A percentile compares a stretch with the other conserved stretches of the same genome.
These are phyloP conservation scores for Yamadazyma olivae DNA, from an alignment of 805 yeast genomes.

Conservation along the genomic window DNA sequence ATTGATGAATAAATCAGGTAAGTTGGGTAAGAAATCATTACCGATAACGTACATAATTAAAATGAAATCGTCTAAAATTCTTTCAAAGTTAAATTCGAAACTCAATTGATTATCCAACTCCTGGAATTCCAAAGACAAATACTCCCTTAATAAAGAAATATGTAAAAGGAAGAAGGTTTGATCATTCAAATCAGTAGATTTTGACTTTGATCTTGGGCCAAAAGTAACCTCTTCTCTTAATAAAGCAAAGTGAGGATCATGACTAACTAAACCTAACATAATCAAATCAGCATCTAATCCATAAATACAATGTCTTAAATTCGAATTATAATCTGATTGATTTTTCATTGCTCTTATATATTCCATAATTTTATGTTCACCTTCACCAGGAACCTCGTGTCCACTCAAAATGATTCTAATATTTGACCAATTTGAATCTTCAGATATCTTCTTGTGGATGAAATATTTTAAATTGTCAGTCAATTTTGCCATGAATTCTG, in stretches of 20 bases:
- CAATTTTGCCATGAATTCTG: conserved; percentile 90
- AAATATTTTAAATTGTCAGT: conserved; percentile 81
- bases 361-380: conserved; percentile 97
- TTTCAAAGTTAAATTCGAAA: conserved; percentile 80
- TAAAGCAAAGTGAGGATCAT: conserved; percentile 93
- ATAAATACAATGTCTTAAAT: conserved; percentile 88
- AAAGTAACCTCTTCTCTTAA: conserved; percentile 94
- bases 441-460: conserved; percentile 81
- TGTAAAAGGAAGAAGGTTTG: conserved; percentile 84
- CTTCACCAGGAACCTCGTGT: conserved; percentile 97
- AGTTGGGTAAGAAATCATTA: conserved; percentile 94
- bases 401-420: conserved; percentile 80
- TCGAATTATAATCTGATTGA: conserved; percentile 69
- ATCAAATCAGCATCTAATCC: conserved; percentile 96
- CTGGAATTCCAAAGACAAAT: conserved; percentile 79
- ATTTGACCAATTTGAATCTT: conserved; percentile 83
- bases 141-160: conserved; percentile 84
- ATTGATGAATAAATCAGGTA: conserved; percentile 89
- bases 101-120: conserved; percentile 61
- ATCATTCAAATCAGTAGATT: conserved; percentile 54
- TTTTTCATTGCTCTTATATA: conserved; percentile 77
- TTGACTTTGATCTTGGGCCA: conserved; percentile 50
- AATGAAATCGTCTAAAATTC: conserved; percentile 88
- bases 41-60: conserved; percentile 93
- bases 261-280: conserved; percentile 86